phyloP scores from a whole-genome alignment of 2,329 filamentous ascomycete genomes.

The Cladobotryum mycophilum region DNA sequence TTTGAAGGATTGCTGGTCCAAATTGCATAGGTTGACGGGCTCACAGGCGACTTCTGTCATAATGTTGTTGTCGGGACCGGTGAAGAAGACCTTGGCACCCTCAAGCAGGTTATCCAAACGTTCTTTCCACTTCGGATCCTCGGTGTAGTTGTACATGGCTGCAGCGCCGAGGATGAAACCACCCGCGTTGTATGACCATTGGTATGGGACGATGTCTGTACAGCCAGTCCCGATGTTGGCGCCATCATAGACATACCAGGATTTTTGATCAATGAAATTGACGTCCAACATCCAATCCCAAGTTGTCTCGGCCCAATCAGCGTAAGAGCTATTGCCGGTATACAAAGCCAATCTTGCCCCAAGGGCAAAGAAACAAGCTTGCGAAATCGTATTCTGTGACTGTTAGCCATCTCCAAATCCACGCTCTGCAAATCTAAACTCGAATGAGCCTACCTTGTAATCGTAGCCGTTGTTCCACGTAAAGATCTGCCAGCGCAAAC shows the following conservation, averaged over 20 bases:
- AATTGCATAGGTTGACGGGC: slow-evolving; percentile 51
- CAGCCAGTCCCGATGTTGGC: slow-evolving; percentile 52
- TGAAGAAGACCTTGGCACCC: slow-evolving; percentile 50
- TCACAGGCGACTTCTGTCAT: slow-evolving; percentile 65
- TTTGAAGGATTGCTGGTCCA: slow-evolving; percentile 59
- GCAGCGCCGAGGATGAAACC: slow-evolving; percentile 60
- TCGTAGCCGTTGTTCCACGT: slow-evolving; percentile 74
- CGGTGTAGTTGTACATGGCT: slow-evolving; percentile 61
- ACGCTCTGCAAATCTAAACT: background rate
- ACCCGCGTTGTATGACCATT: slow-evolving; percentile 66
- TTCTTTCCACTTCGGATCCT: slow-evolving; percentile 48
- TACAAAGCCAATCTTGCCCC: slow-evolving; percentile 66
- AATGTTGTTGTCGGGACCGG: slow-evolving; percentile 42
- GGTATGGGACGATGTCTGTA: slow-evolving; percentile 50
- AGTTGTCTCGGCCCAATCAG: slow-evolving; percentile 66
- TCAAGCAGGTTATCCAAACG: slow-evolving; percentile 52
- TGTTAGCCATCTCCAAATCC: slow-evolving; percentile 17
- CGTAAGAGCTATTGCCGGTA: slow-evolving; percentile 71
- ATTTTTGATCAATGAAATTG: slow-evolving; percentile 49
- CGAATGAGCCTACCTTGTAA: slow-evolving; percentile 46
- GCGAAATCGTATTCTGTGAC: slow-evolving; percentile 57
- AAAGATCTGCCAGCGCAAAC: slow-evolving; percentile 80
- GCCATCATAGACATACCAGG: slow-evolving; percentile 59
- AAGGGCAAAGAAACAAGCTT: slow-evolving; percentile 57
- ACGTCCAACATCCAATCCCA: slow-evolving; percentile 62